These are phyloP conservation scores for Candida gigantensis DNA, from an alignment of 1,139 yeast genomes.

Conservation along the genomic window DNA sequence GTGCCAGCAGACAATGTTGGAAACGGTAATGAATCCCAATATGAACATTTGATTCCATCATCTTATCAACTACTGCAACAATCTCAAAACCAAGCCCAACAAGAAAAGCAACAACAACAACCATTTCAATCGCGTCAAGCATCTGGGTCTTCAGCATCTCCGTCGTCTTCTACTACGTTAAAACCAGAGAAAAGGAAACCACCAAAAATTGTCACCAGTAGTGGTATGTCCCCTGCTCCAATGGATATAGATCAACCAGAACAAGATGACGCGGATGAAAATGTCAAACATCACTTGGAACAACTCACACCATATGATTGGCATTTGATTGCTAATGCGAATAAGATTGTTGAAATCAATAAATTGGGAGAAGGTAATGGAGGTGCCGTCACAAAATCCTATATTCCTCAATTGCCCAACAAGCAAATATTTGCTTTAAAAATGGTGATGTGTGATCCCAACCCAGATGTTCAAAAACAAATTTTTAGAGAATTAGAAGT, in stretches of 20 bases:
- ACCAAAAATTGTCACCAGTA: slow-evolving; percentile 37
- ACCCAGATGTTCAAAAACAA: slow-evolving; percentile 82
- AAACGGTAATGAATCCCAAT: neutral
- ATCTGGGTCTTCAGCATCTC: slow-evolving; percentile 1
- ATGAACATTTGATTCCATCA: slow-evolving; percentile 4
- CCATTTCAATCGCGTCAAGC: neutral
- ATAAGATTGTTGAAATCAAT: slow-evolving; percentile 40
- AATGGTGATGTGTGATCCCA: slow-evolving; percentile 71
- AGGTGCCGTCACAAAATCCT: slow-evolving; percentile 83
- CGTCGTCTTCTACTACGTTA: slow-evolving; percentile 13
- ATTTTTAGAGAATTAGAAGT: slow-evolving; percentile 87
- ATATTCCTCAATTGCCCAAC: slow-evolving; percentile 19
- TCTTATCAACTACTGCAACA: slow-evolving; percentile 2
- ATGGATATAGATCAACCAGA: slow-evolving; percentile 3
- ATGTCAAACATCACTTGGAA: slow-evolving; percentile 36
- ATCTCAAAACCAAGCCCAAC: too few relatives aligned
- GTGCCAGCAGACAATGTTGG: too few relatives aligned
- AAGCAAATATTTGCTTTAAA: slow-evolving; percentile 80
- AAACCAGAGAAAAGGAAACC: slow-evolving; percentile 35
- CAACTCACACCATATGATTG: slow-evolving; percentile 77
- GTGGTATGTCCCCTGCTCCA: neutral
- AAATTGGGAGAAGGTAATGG: slow-evolving; percentile 93
- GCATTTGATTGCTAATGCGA: slow-evolving; percentile 61
- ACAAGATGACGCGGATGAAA: neutral
- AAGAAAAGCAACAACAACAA: slow-evolving; percentile 2